Evolutionary conservation across 176 grass and related monocot genomes (phyloP), one percentile per base, ranked within the genome.

Genomic region (Eleusine coracana): DNA sequence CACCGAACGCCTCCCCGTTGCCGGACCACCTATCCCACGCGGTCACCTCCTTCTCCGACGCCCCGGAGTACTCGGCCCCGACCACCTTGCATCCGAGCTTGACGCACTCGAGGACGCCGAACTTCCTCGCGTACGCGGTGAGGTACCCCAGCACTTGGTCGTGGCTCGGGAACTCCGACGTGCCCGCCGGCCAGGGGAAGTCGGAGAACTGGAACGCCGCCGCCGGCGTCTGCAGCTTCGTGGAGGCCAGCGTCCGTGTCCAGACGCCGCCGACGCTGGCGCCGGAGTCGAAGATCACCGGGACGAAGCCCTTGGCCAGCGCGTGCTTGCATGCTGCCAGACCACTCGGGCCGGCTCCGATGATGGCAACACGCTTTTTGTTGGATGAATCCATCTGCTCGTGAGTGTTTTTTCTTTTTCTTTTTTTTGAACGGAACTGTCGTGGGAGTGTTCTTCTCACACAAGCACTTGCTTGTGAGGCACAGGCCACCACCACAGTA

Each of bases 261-360:
- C 92, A 94, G 9, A 94, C 66, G 20, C 92, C 92, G 39, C 89
- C 86, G 63, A 91, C 71, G 66, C 1, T 21, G 9, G 76, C 31
- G 29, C 31, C 75, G 10, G 76, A 12, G 39, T 94, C 89, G 72
- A 89, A 91, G 66, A 91, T 83, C n/a, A 89, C 40, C 10, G 92
- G 92, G 14, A 31, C 21, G 80, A 94, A 87, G 66, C 92, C 92
- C 65, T 50, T 78, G 5, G 88, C 80, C 5, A 86, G 71, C 51
- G 41, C 36, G 66, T 91, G 83, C 87, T 91, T 94, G 89, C 92
- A 94, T 10, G 92, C 82, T 20, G 79, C 74, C 29, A 91, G 83
- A 14, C 92, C 92, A 41, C 92, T 94, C 34, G 88, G 58, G 18
- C 92, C 89, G 15, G 92, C 92, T 7, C 92, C 92, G 5, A 91